Base-by-base conservation (phyloP, 192 early-diverging fungal species). In the Coemansia sp. region DNA sequence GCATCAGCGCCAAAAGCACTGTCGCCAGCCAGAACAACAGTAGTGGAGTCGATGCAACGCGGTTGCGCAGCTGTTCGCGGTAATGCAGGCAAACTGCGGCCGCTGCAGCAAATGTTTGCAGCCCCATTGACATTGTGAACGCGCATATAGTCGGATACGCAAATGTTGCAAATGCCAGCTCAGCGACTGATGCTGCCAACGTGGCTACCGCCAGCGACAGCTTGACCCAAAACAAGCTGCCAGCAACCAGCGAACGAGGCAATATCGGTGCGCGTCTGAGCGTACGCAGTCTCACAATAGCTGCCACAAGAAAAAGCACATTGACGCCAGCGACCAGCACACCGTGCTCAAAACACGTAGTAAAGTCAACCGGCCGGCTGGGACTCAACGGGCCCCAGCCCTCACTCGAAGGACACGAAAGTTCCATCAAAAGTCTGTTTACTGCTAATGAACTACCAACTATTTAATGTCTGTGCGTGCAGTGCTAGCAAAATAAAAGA, bases 331-430 rank as follows among this genome's bases (percentile, higher is more conserved):
- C 3, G 3, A 73, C 38, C 9, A 81, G 31, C 3, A 52, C 70
- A 5, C 73, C 79, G 46, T 81, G 46, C 60, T 81, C 55, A 18
- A 81, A 81, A 44, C 79, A 81, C 8, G 56, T 12, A 2, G 79
- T 73, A 58, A 81, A 73, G 58, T 81, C 79, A 26, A 73, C 70
- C 0, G 72, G 73, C 3, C 79, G 73, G 28, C 23, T 64, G 14
- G 72, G 69, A 47, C 79, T 81, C 21, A 76, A 57, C 21, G 79
- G 79, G n/a, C 79, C 79, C 73, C 73, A 81, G 69, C 79, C 79
- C 26, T 81, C 79, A 20, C 48, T 57, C n/a, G 70, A 68, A 18
- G 66, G 69, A 50, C 79, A 81, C 62, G 50, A 21, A 34, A 21
- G 17, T 21, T 1, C 38, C 62, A 63, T 63, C 38, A 26, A 26